Conservation (phyloP, 371 early-diverging fungal genomes). For the Gilbertella persicaria region DNA sequence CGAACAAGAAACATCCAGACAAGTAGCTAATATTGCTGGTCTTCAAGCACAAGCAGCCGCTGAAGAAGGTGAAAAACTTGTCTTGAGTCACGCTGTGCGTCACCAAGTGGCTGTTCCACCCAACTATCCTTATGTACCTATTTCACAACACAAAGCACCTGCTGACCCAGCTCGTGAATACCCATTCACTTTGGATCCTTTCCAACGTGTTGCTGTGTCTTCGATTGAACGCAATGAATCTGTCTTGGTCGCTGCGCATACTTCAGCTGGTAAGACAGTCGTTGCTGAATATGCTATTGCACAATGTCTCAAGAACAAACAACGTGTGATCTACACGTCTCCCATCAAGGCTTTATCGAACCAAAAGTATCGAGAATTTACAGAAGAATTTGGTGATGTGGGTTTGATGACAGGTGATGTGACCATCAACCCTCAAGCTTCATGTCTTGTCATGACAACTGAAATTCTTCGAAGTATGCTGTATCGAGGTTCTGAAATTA, state of each 20-base stretch:
- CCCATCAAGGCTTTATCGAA: slow-evolving; percentile 99
- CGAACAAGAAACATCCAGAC: slow-evolving; percentile 75
- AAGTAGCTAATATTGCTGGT: slow-evolving; percentile 70
- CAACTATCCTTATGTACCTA: slow-evolving; percentile 83
- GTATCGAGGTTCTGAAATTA: slow-evolving; percentile 97
- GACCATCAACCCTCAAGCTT: slow-evolving; percentile 97
- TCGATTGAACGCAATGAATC: slow-evolving; percentile 97
- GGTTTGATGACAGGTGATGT: slow-evolving; percentile 99
- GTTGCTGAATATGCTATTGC: slow-evolving; percentile 99
- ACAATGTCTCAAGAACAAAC: slow-evolving; percentile 88
- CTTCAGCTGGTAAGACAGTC: slow-evolving; percentile 99
- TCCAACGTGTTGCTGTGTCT: slow-evolving; percentile 92
- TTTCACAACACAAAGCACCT: slow-evolving; percentile 82
- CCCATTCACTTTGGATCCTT: slow-evolving; percentile 97
- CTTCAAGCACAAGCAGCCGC: slow-evolving; percentile 55
- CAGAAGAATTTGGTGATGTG: slow-evolving; percentile 98
- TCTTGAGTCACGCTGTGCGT: slow-evolving; percentile 68
- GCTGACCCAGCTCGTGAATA: slow-evolving; percentile 87
- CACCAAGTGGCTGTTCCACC: slow-evolving; percentile 96
- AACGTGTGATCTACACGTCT: slow-evolving; percentile 99
- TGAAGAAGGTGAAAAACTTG: slow-evolving; percentile 59
- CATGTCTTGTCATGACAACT: slow-evolving; percentile 99
- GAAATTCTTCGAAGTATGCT: slow-evolving; percentile 99
- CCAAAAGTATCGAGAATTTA: slow-evolving; percentile 99
- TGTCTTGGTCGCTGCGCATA: slow-evolving; percentile 98